Conservation (phyloP, 2,329 filamentous ascomycete genomes). For the Magnaporthiopsis incrustans region DNA sequence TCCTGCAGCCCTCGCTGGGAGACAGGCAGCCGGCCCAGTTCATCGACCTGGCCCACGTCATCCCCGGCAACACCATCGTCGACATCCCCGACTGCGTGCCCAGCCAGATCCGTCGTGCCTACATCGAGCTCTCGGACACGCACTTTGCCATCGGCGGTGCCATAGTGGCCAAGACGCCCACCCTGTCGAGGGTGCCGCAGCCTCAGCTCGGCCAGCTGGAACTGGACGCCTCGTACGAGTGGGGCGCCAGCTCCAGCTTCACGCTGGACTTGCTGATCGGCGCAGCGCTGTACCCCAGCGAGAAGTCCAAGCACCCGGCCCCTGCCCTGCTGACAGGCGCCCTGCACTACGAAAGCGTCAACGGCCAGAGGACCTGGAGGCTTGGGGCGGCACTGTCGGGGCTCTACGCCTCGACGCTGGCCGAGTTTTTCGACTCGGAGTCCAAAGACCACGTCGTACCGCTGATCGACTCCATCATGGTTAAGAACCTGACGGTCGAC, state of each 20-base stretch:
- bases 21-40: background rate
- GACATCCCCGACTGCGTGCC: background rate
- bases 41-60: constrained; percentile 1
- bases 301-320: background rate
- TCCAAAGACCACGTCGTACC: constrained; percentile 11
- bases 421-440: constrained; percentile 12
- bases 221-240: background rate
- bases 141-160: background rate
- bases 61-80: background rate
- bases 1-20: background rate
- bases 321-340: constrained; percentile 8
- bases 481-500: constrained; percentile 11
- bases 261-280: background rate
- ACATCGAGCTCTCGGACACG: background rate
- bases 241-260: background rate
- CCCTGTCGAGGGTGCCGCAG: background rate
- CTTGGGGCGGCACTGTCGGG: constrained; percentile 3
- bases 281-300: background rate
- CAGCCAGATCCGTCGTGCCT: background rate
- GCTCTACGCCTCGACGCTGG: constrained; percentile 10
- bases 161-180: background rate
- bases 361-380: constrained; percentile 7
- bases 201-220: background rate
- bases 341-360: constrained; percentile 9
- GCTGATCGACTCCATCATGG: constrained; percentile 13